Evolutionary conservation across 2,329 filamentous ascomycete species (phyloP).

Genomic region (Ascochyta clinopodiicola): DNA sequence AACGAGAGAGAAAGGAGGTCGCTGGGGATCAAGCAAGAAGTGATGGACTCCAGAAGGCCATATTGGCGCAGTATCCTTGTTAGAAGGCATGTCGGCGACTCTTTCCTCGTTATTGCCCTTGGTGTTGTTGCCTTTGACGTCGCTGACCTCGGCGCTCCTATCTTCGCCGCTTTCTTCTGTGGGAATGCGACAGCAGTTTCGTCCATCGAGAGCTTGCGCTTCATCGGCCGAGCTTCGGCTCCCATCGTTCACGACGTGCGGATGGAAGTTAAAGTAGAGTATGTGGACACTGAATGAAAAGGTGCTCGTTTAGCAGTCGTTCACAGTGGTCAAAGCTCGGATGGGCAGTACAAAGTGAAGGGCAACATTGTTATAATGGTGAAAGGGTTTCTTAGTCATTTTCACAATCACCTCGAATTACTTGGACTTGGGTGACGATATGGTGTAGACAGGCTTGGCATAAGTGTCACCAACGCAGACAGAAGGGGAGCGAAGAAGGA

Average conservation of each 20-base stretch:
- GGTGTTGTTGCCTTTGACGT: background rate
- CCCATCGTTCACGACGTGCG: slow-evolving; percentile 1
- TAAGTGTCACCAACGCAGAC: background rate
- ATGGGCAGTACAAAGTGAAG: background rate
- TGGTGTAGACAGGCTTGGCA: background rate
- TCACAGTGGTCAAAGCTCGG: background rate
- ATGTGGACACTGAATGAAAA: background rate
- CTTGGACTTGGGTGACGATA: background rate
- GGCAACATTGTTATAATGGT: background rate
- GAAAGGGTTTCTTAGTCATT: background rate
- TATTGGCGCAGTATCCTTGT: slow-evolving; percentile 35
- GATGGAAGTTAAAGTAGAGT: background rate
- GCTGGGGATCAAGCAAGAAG: slow-evolving; percentile 30
- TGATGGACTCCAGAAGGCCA: slow-evolving; percentile 35
- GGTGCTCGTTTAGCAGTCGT: slow-evolving; percentile 6
- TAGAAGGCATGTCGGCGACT: slow-evolving; percentile 21
- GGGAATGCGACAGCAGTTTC: background rate
- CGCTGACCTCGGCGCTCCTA: background rate
- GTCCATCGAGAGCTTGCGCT: slow-evolving; percentile 30
- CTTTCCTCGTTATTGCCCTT: background rate
- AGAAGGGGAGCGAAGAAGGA: background rate
- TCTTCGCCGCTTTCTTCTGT: slow-evolving; percentile 17
- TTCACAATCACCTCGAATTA: background rate
- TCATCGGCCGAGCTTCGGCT: slow-evolving; percentile 15
- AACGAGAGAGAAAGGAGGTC: slow-evolving; percentile 40